Conservation (phyloP, 2,329 filamentous ascomycete genomes). For the Beauveria pseudobassiana region DNA sequence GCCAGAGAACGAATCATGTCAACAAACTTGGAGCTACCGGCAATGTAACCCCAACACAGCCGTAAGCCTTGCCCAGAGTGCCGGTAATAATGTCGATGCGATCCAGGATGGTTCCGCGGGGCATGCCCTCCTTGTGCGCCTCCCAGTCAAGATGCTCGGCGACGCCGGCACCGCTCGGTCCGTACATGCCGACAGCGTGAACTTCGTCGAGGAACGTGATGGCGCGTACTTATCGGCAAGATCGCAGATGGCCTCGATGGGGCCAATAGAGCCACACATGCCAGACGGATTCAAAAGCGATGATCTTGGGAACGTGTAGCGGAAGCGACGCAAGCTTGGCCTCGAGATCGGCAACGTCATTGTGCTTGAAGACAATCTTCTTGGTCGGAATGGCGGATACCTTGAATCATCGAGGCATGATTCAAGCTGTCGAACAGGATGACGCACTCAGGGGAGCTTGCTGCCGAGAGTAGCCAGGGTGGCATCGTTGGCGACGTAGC, state of each 20-base stretch:
- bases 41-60: constrained; percentile 98
- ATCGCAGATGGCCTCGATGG: constrained; percentile 93
- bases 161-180: constrained; percentile 88
- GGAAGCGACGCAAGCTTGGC: constrained; percentile 85
- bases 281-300: constrained; percentile 98
- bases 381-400: constrained; percentile 95
- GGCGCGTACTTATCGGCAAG: constrained; percentile 93
- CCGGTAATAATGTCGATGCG: constrained; percentile 96
- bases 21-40: constrained; percentile 76
- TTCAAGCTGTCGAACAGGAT: constrained; percentile 97
- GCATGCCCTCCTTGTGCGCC: constrained; percentile 66
- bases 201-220: constrained; percentile 98
- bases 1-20: constrained; percentile 92
- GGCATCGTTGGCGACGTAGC: constrained; percentile 97
- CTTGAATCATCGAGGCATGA: constrained; percentile 98
- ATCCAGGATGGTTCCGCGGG: constrained; percentile 83
- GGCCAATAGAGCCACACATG: constrained; percentile 97
- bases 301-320: constrained; percentile 84
- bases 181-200: constrained; percentile 98
- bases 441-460: constrained; percentile 91
- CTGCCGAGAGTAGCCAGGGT: constrained; percentile 94
- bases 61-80: constrained; percentile 94
- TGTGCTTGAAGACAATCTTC: constrained; percentile 99
- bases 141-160: constrained; percentile 96
- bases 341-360: constrained; percentile 89